Evolutionary conservation across 1,284 basidiomycete species (phyloP), one percentile per base, ranked within the genome.

Genomic region (Ustilago cynodontis): DNA sequence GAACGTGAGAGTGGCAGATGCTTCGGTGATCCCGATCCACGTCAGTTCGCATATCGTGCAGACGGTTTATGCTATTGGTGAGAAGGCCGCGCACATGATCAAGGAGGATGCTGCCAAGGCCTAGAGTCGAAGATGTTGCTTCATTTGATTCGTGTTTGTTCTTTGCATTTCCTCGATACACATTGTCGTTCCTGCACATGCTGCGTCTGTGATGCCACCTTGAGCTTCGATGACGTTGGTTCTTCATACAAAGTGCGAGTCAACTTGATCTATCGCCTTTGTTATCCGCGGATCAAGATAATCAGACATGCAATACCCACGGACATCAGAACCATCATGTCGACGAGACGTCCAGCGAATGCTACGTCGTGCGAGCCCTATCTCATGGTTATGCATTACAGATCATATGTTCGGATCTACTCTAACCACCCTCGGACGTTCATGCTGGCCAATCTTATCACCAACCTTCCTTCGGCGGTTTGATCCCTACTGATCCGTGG

Each of bases 1-100:
- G 82, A 92, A 92, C 87, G 88, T 93, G 73, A 82, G 87, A 28
- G 85, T 88, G 14, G 82, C 86, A 39, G 87, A 88, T 70, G 83
- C 87, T 6, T 54, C 47, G 6, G 59, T 77, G 51, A 69, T 78
- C n/a, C 77, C 77, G 16, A 62, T 78, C 35, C 77, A 78, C 33
- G 73, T 78, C 2, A 63, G 58, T 16, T 71, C 65, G 41, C 77
- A 78, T 56, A 78, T 78, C 39, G 65, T 72, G 9, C 61, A 70
- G 14, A 71, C 71, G 20, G 73, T 78, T 16, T 78, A 78, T 54
- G 77, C 77, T 16, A 50, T 78, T 5, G 77, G 68, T 2, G 77
- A 78, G 49, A 78, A 78, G 60, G 77, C 77, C 13, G 71, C 77
- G 1, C 59, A 69, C 31, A 78, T 78, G 77, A 78, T 78, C 33